Percentiles rank a stretch among this genome's conserved stretches.
phyloP scores from a whole-genome alignment of 2,329 filamentous ascomycete genomes.

The Fusarium annulatum region DNA sequence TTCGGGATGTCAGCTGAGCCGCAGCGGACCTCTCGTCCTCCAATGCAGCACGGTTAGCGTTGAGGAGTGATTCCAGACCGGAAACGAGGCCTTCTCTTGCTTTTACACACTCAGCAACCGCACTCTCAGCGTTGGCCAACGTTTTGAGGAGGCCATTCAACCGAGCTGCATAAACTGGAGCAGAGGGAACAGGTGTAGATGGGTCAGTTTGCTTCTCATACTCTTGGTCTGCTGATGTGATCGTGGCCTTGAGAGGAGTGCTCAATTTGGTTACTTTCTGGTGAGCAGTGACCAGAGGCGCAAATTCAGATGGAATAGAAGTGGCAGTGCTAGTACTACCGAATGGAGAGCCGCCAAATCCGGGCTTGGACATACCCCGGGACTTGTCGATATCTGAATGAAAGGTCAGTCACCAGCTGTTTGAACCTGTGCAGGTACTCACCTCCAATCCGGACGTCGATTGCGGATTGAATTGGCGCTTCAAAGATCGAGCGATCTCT shows the following conservation, averaged over 20 bases:
- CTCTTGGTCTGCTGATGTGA: constrained; percentile 80
- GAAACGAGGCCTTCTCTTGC: constrained; percentile 81
- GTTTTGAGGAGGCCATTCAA: constrained; percentile 91
- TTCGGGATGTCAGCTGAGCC: constrained; percentile 73
- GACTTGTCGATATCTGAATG: constrained; percentile 70
- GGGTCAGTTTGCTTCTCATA: constrained; percentile 86
- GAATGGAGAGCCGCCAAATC: constrained; percentile 65
- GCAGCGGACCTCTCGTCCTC: constrained; percentile 75
- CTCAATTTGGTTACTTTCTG: constrained; percentile 79
- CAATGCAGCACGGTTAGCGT: constrained; percentile 76
- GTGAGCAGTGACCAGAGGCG: constrained; percentile 78
- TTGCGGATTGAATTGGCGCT: constrained; percentile 77
- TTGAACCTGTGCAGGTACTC: neutral
- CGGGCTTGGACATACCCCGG: constrained; percentile 62
- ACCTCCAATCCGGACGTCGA: constrained; percentile 86
- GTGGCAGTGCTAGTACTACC: constrained; percentile 70
- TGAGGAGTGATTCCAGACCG: constrained; percentile 84
- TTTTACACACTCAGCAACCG: constrained; percentile 89
- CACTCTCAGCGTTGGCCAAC: constrained; percentile 87
- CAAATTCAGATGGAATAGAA: constrained; percentile 79
- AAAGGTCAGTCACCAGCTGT: constrained; percentile 23
- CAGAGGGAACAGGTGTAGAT: constrained; percentile 74
- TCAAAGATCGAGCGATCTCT: constrained; percentile 88
- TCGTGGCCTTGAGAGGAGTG: constrained; percentile 72
- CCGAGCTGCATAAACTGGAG: constrained; percentile 91